Evolutionary conservation across 108 stramenopile species (phyloP).

Genomic region (Nannochloropsis gaditana): DNA sequence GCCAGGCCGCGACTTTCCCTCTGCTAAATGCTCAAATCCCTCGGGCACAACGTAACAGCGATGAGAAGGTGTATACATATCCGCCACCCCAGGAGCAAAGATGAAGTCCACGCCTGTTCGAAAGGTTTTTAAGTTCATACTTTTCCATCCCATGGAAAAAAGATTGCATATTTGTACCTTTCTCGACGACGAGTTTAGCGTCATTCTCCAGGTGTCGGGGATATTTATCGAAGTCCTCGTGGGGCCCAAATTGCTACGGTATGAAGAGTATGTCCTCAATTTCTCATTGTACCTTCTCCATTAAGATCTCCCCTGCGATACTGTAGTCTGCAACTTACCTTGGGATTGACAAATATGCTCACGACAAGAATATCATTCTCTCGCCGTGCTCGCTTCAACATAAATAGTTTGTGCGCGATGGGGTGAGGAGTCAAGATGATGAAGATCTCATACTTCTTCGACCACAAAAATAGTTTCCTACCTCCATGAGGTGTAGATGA

Average conservation of each 20-base stretch:
- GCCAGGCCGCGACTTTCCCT: conserved; percentile 72
- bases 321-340: conserved; percentile 26
- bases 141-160: background rate
- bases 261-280: too few species aligned
- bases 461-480: conserved; percentile 21
- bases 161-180: background rate
- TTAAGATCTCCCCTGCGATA: too few species aligned
- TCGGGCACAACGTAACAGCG: conserved; percentile 50
- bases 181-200: conserved; percentile 54
- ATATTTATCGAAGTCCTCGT: conserved; percentile 91
- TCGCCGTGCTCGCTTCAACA: conserved; percentile 63
- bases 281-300: too few species aligned
- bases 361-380: conserved; percentile 77
- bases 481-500: conserved; percentile 32
- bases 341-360: conserved; percentile 94
- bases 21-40: conserved; percentile 71
- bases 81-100: conserved; percentile 44
- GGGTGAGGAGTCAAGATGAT: background rate
- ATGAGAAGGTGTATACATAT: conserved; percentile 46
- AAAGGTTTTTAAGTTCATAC: background rate
- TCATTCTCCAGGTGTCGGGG: conserved; percentile 82
- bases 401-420: conserved; percentile 58
- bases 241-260: conserved; percentile 73
- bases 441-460: background rate
- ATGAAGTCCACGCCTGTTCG: conserved; percentile 43